Base-by-base conservation (phyloP, 2,329 filamentous ascomycete genomes). In the Aspergillus oerlinghausenensis region DNA sequence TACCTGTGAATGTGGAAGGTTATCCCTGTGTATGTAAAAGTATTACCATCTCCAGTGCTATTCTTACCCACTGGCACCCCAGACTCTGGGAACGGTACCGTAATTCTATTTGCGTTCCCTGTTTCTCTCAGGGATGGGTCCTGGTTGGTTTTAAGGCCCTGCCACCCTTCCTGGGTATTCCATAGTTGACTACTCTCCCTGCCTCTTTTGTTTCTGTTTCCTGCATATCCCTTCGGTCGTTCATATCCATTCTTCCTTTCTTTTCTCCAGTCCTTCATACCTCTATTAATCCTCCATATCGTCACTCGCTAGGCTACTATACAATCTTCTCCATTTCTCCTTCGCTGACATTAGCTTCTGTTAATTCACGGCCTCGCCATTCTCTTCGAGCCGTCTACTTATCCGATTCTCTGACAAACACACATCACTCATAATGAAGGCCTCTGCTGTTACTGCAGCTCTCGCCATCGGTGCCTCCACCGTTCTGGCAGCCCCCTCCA, bases 391-490 rank as follows among this genome's bases (percentile, higher is more conserved):
- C 21, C 43, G 51, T 49, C 57, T 55, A 52, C 55, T 42, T 60
- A 47, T 14, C 11, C 21, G 10, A 11, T 45, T 6, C 42, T 0
- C 42, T 45, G 3, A 23, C 64, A 55, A 38, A 50, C 17, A 43
- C 35, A 54, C 38, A 26, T 23, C 50, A 50, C 50, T 42, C 69
- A 80, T 55, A 59, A 86, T 86, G 83, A 85, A 85, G 79, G 73
- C 73, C 57, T 69, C 72, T 52, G 67, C 82, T 56, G 64, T 79
- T 61, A 77, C 78, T 56, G 71, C 79, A 53, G 70, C 77, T 56
- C 73, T 80, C 63, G 75, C 76, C 51, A 61, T 82, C 60, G 73
- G 75, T 57, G 77, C 77, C 40, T 72, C 79, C 43, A 75, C 75
- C 54, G 75, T 74, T 55, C 74, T 79, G 56, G 81, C 77, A 60